phyloP scores from a whole-genome alignment of 2,329 filamentous ascomycete species.

The Dactylonectria macrodidyma region DNA sequence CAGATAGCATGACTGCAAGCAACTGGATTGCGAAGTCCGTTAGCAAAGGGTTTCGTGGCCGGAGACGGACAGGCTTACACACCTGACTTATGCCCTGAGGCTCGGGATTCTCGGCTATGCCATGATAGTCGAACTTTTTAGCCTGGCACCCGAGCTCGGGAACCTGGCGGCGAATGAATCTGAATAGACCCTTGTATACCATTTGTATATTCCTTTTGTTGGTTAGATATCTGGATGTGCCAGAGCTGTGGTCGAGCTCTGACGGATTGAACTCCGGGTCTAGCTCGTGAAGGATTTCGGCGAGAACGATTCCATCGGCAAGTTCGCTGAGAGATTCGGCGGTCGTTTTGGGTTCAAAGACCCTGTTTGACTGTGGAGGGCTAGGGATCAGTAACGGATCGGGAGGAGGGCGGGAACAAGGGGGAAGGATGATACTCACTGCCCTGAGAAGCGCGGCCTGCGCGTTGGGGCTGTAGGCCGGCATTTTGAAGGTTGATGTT shows the following conservation, averaged over 20 bases:
- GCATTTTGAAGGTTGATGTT: constrained; percentile 49
- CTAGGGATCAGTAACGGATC: constrained; percentile 32
- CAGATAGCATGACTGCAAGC: constrained; percentile 72
- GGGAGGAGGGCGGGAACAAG: constrained; percentile 12
- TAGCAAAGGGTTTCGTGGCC: constrained; percentile 37
- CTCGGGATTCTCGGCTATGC: constrained; percentile 70
- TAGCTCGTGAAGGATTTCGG: constrained; percentile 70
- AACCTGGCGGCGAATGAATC: constrained; percentile 69
- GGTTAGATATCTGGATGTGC: constrained; percentile 61
- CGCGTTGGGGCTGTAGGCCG: constrained; percentile 58
- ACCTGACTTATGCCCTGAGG: constrained; percentile 68
- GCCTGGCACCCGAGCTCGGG: constrained; percentile 67
- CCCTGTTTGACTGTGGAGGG: constrained; percentile 50
- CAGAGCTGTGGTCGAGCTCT: constrained; percentile 64
- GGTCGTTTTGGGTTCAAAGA: constrained; percentile 62
- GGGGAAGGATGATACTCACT: constrained; percentile 55
- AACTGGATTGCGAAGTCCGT: constrained; percentile 62
- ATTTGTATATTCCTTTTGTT: constrained; percentile 68
- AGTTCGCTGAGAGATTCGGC: constrained; percentile 67
- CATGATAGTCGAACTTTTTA: constrained; percentile 69
- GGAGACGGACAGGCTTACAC: constrained; percentile 38
- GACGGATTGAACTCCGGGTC: constrained; percentile 70
- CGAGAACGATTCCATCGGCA: constrained; percentile 68
- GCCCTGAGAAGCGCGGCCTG: constrained; percentile 71
- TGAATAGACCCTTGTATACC: constrained; percentile 68